Conservation (phyloP, 2,329 filamentous ascomycete species). For the Camillea tinctor region DNA sequence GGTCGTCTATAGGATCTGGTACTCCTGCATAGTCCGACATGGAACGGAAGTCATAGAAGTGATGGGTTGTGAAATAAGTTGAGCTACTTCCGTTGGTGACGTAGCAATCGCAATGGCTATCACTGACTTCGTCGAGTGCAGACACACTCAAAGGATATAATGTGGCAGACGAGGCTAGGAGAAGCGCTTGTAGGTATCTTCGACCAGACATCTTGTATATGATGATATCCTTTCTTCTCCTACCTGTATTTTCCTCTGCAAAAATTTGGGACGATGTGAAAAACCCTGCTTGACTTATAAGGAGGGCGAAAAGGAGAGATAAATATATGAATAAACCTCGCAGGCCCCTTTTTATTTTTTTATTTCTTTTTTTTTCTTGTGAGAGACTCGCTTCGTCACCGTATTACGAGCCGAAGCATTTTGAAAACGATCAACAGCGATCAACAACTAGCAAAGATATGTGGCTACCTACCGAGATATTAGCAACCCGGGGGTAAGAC, state of each 20-base stretch:
- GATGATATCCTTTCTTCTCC: background rate
- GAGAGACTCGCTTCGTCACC: background rate
- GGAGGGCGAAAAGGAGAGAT: background rate
- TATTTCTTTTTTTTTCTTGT: too few relatives aligned
- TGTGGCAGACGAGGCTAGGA: constrained; percentile 16
- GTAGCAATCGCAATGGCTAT: constrained; percentile 44
- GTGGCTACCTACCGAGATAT: background rate
- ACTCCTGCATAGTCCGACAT: constrained; percentile 39
- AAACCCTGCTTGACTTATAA: background rate
- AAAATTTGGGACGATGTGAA: background rate
- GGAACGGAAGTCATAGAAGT: constrained; percentile 51
- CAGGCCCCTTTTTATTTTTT: too few relatives aligned
- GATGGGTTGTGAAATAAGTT: constrained; percentile 44
- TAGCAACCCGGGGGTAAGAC: background rate
- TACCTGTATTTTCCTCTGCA: background rate
- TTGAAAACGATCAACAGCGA: background rate
- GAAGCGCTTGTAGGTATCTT: constrained; percentile 7
- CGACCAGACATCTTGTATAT: constrained; percentile 11
- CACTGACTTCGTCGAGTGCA: constrained; percentile 24
- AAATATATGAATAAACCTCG: background rate
- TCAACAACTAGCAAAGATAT: background rate
- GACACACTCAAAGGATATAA: constrained; percentile 11
- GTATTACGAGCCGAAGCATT: background rate
- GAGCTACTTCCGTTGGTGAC: constrained; percentile 45
- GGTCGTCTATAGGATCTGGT: constrained; percentile 27